phyloP scores from a whole-genome alignment of 768 basidiomycete genomes.

The Rhodotorula paludigena region DNA sequence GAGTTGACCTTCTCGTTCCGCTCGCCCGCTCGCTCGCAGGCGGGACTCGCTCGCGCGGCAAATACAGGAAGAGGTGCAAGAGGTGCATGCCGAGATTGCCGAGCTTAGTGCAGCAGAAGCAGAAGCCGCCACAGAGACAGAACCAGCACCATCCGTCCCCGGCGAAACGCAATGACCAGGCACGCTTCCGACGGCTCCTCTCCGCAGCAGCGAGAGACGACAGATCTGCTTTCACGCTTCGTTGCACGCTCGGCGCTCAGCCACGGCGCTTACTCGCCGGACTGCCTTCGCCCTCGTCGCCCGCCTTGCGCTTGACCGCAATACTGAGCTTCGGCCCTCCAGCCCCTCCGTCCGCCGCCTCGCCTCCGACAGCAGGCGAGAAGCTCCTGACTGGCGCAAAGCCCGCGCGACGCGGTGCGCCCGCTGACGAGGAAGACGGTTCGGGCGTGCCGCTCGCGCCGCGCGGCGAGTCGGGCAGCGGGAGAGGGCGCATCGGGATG shows the following conservation, averaged over 20 bases:
- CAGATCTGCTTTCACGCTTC: too few relatives aligned
- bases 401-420: conserved; percentile 1
- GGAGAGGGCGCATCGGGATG: conserved; percentile 34
- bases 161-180: neutral
- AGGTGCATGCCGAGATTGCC: conserved; percentile 27
- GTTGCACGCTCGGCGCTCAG: neutral
- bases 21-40: neutral
- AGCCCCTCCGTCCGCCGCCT: neutral
- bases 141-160: too few relatives aligned
- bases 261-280: conserved; percentile 60
- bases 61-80: conserved; percentile 27
- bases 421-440: neutral
- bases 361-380: neutral
- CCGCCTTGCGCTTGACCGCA: conserved; percentile 72
- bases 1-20: too few relatives aligned
- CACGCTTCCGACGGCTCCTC: too few relatives aligned
- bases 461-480: conserved; percentile 1
- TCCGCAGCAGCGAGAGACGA: too few relatives aligned
- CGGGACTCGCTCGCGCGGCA: conserved; percentile 1
- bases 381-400: conserved; percentile 36
- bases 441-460: conserved; percentile 17
- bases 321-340: conserved; percentile 44
- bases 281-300: conserved; percentile 61
- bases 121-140: neutral
- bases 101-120: conserved; percentile 16